Evolutionary conservation across 2,329 filamentous ascomycete species (phyloP).

Genomic region (Penicillium sp.): DNA sequence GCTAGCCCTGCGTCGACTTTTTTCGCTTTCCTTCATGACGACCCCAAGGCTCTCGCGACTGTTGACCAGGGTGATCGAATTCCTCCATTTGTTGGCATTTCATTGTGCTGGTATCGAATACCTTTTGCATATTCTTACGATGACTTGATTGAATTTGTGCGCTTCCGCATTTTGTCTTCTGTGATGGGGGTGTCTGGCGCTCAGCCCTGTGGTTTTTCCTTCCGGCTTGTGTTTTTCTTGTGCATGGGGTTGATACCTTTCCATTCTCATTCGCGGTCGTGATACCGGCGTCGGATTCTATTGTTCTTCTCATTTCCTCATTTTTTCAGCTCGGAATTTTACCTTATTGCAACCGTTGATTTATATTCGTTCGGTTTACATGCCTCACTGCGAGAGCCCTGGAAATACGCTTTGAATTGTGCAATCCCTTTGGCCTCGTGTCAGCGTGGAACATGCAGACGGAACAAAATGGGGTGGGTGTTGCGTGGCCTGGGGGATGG

Average conservation of each 20-base stretch:
- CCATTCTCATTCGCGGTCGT: slow-evolving; percentile 24
- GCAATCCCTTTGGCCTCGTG: not conserved
- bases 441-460: not conserved
- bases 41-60: slow-evolving; percentile 22
- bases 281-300: slow-evolving; percentile 30
- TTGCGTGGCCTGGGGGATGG: slow-evolving; percentile 1
- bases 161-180: slow-evolving; percentile 35
- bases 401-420: not conserved
- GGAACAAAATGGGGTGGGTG: slow-evolving; percentile 2
- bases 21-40: slow-evolving; percentile 25
- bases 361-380: slow-evolving; percentile 10
- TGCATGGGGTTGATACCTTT: slow-evolving; percentile 32
- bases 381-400: not conserved
- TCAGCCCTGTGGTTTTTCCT: slow-evolving; percentile 24
- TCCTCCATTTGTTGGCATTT: slow-evolving; percentile 42
- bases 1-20: slow-evolving; percentile 23
- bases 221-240: slow-evolving; percentile 20
- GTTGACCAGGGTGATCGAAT: slow-evolving; percentile 27
- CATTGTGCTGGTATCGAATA: slow-evolving; percentile 42
- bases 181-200: slow-evolving; percentile 36
- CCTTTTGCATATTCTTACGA: slow-evolving; percentile 43
- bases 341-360: slow-evolving; percentile 19
- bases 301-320: slow-evolving; percentile 20
- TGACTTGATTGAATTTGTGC: slow-evolving; percentile 35
- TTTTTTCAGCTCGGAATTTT: slow-evolving; percentile 27